Conservation (phyloP, 2,329 filamentous ascomycete genomes). For the Colletotrichum sp. region DNA sequence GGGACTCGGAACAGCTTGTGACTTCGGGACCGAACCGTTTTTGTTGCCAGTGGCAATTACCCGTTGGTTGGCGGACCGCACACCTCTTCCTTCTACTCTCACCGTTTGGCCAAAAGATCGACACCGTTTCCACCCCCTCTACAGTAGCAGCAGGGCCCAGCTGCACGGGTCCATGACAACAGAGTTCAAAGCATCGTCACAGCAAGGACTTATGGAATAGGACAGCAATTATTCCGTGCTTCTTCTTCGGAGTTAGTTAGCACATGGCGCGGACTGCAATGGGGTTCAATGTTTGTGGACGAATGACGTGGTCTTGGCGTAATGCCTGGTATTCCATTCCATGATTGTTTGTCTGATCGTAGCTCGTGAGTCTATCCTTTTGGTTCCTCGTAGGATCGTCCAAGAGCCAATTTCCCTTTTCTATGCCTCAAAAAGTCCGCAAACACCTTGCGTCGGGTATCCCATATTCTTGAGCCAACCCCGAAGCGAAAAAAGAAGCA, state of each 20-base stretch:
- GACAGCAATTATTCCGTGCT: neutral
- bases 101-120: neutral
- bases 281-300: neutral
- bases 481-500: constrained; percentile 12
- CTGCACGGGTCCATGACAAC: neutral
- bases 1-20: neutral
- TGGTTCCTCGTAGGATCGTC: constrained; percentile 12
- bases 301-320: neutral
- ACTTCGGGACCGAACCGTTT: neutral
- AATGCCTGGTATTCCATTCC: constrained; percentile 17
- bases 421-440: constrained; percentile 14
- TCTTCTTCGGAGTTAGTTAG: neutral
- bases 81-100: neutral
- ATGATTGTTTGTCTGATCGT: constrained; percentile 18
- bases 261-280: neutral
- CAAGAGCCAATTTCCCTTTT: constrained; percentile 12
- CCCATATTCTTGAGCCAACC: constrained; percentile 7
- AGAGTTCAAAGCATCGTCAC: neutral
- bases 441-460: constrained; percentile 22
- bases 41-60: neutral
- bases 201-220: neutral
- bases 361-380: constrained; percentile 29
- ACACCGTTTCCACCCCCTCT: neutral
- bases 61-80: neutral
- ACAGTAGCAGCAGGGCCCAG: neutral